Evolutionary conservation across 176 grass and related monocot species (phyloP).

Genomic region (Ananas comosus): DNA sequence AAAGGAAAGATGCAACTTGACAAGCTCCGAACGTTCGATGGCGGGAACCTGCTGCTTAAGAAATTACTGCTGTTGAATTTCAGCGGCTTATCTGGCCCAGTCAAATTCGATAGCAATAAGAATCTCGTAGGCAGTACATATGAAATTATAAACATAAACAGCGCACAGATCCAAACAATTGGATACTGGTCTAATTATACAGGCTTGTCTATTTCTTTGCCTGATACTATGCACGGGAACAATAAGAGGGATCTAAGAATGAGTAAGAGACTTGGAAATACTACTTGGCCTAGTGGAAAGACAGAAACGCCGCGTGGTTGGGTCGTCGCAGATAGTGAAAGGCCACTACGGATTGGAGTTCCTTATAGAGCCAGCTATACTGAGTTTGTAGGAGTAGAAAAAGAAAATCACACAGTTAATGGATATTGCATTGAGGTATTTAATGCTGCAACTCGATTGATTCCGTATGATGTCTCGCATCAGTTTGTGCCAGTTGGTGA

Average conservation of each 20-base stretch:
- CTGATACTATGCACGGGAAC: not conserved
- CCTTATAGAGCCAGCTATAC: constrained; percentile 20
- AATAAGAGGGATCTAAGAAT: not conserved
- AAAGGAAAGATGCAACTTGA: constrained; percentile 17
- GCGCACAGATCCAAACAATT: constrained; percentile 1
- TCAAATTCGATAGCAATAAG: constrained; percentile 13
- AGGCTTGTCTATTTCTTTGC: constrained; percentile 22
- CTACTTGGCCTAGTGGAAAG: constrained; percentile 22
- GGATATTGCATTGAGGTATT: constrained; percentile 31
- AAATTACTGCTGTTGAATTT: constrained; percentile 12
- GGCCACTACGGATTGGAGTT: constrained; percentile 19
- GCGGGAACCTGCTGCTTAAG: constrained; percentile 7
- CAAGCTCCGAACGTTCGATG: constrained; percentile 21
- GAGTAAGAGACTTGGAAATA: constrained; percentile 3
- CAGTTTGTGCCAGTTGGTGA: constrained; percentile 23
- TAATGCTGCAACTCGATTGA: constrained; percentile 7
- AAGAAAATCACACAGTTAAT: not conserved
- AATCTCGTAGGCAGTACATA: constrained; percentile 7
- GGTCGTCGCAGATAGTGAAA: constrained; percentile 16
- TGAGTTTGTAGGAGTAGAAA: constrained; percentile 17
- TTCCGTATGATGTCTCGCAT: constrained; percentile 22
- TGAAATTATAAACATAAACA: constrained; percentile 18
- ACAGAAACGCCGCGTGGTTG: constrained; percentile 20
- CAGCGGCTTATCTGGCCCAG: constrained; percentile 20
- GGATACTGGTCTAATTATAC: constrained; percentile 19